A percentile compares a stretch with the other conserved stretches of the same genome.
Evolutionary conservation across 1,284 basidiomycete genomes (phyloP).

Genomic region (Ganoderma sinense): DNA sequence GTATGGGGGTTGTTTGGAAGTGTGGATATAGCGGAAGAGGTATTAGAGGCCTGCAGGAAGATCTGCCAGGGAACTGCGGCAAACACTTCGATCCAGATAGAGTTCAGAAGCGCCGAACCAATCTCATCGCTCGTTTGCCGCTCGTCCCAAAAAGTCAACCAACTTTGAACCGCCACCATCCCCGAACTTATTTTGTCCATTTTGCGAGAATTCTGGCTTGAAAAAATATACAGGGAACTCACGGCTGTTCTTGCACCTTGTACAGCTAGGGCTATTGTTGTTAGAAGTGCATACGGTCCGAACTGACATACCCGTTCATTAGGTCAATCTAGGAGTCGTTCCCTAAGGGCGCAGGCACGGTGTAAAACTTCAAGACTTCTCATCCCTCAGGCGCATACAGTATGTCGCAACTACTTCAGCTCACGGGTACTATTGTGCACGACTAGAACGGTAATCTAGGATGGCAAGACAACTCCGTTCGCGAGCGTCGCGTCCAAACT

Average conservation of each 20-base stretch:
- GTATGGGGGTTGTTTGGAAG: background rate
- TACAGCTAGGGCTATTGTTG: background rate
- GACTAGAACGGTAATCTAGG: background rate
- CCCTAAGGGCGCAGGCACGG: too few species aligned
- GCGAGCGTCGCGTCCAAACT: conserved; percentile 43
- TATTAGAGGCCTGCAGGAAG: background rate
- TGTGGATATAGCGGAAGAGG: background rate
- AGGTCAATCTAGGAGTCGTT: background rate
- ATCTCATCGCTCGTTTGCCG: background rate
- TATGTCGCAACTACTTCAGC: background rate
- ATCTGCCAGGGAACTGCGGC: background rate
- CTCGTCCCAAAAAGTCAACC: background rate
- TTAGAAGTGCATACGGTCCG: background rate
- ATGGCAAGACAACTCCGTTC: conserved; percentile 47
- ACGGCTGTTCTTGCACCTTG: too few species aligned
- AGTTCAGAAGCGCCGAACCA: background rate
- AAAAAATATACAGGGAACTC: background rate
- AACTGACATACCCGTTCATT: background rate
- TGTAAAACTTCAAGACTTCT: background rate
- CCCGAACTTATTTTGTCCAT: background rate
- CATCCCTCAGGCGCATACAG: background rate
- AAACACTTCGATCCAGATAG: background rate
- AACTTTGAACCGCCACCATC: background rate
- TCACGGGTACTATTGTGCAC: background rate
- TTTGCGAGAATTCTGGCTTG: background rate